A percentile compares a stretch with the other conserved stretches of the same genome.
Evolutionary conservation across 305 asterid species (phyloP).

Genomic region (Plantago lanceolata): DNA sequence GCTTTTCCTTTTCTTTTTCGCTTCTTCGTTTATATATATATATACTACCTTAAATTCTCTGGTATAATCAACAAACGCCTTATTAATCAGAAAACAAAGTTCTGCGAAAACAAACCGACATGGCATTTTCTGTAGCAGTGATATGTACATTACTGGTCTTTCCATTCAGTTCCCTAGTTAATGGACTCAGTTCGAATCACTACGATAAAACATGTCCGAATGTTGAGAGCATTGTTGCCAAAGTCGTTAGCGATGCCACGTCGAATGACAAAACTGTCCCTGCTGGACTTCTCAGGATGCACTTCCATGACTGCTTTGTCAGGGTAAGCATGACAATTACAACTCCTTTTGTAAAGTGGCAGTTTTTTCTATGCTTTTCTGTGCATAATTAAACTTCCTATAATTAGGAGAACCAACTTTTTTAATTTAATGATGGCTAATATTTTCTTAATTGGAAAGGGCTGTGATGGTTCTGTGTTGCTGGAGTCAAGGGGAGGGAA

Average conservation of each 20-base stretch:
- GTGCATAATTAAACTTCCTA: neutral
- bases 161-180: slow-evolving; percentile 21
- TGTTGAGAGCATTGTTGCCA: slow-evolving; percentile 35
- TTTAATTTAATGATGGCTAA: neutral
- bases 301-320: slow-evolving; percentile 55
- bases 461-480: slow-evolving; percentile 74
- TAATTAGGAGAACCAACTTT: neutral
- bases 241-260: slow-evolving; percentile 34
- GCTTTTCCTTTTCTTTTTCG: no score
- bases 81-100: neutral
- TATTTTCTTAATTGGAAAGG: slow-evolving; percentile 32
- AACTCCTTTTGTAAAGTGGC: neutral
- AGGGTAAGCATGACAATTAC: slow-evolving; percentile 32
- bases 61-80: neutral
- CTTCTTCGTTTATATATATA: no score
- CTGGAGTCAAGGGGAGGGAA: slow-evolving; percentile 55
- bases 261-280: slow-evolving; percentile 43
- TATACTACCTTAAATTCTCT: neutral
- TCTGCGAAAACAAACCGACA: neutral
- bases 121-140: slow-evolving; percentile 23
- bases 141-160: slow-evolving; percentile 18
- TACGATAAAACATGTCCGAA: slow-evolving; percentile 38
- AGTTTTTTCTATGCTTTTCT: neutral
- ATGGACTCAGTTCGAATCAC: slow-evolving; percentile 38
- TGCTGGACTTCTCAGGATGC: slow-evolving; percentile 55